Percentiles rank a stretch among this genome's conserved stretches.
Evolutionary conservation across 23 red algal genomes (phyloP).

Genomic region (Pyropia haitanensis): DNA sequence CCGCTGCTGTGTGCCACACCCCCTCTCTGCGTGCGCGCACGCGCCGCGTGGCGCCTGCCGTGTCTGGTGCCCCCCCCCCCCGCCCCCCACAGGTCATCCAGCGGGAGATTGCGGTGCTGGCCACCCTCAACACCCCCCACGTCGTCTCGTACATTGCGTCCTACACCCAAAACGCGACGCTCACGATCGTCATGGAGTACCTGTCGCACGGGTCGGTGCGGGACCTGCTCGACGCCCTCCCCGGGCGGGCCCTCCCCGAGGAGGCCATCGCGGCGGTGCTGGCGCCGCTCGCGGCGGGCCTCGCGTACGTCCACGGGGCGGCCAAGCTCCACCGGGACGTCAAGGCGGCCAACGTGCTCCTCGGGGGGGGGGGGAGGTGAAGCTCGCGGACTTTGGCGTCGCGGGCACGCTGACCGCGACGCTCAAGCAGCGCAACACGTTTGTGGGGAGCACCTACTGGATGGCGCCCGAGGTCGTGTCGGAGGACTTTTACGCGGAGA

Average conservation of each 20-base stretch:
- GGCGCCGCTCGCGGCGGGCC: conserved; percentile 54
- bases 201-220: conserved; percentile 78
- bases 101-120: conserved; percentile 84
- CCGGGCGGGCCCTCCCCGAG: conserved; percentile 47
- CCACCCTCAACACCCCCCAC: conserved; percentile 63
- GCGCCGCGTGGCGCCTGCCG: neutral
- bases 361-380: conserved; percentile 77
- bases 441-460: conserved; percentile 94
- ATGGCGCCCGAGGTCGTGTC: conserved; percentile 99
- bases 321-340: conserved; percentile 92
- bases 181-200: conserved; percentile 99
- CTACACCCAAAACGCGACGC: conserved; percentile 48
- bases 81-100: conserved; percentile 65
- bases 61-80: neutral
- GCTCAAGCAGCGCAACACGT: conserved; percentile 82
- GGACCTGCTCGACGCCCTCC: conserved; percentile 63
- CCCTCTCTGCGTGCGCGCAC: neutral
- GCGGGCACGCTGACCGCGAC: conserved; percentile 81
- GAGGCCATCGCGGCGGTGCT: conserved; percentile 62
- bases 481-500: conserved; percentile 87
- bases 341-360: conserved; percentile 91
- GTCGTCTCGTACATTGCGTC: conserved; percentile 86
- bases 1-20: too few species aligned
- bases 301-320: conserved; percentile 77
- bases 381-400: conserved; percentile 99